Percentiles rank a stretch among this genome's conserved stretches.
Evolutionary conservation across 169 alveolate genomes (phyloP).

Genomic region (Condylostoma magnum): DNA sequence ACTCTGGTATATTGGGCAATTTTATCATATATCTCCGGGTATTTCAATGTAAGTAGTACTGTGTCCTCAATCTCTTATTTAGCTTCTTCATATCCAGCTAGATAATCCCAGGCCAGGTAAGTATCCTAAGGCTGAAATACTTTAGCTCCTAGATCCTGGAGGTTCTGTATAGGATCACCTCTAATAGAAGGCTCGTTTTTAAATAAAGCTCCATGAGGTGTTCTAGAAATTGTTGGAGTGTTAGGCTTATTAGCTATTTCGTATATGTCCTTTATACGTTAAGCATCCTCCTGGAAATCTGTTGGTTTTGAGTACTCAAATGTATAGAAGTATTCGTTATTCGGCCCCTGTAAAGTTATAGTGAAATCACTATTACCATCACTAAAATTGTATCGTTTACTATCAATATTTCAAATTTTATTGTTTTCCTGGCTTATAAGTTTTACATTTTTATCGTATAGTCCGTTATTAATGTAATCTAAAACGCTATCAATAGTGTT

Average conservation of each 20-base stretch:
- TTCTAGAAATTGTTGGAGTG: background rate
- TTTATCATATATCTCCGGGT: conserved; percentile 81
- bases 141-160: conserved; percentile 60
- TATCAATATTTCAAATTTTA: background rate
- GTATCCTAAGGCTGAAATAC: conserved; percentile 50
- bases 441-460: background rate
- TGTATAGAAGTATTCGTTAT: background rate
- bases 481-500: background rate
- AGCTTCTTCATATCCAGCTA: conserved; percentile 84
- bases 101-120: conserved; percentile 77
- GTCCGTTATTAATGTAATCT: background rate
- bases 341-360: conserved; percentile 9
- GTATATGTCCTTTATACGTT: conserved; percentile 51
- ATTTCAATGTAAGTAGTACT: conserved; percentile 71
- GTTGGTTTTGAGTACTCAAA: conserved; percentile 30
- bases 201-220: background rate
- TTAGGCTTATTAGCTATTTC: conserved; percentile 56
- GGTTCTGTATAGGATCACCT: conserved; percentile 29
- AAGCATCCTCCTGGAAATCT: conserved; percentile 47
- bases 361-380: conserved; percentile 1
- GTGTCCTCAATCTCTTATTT: conserved; percentile 87
- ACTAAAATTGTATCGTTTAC: background rate
- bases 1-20: conserved; percentile 79
- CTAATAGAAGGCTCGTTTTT: background rate
- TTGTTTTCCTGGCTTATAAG: background rate